Evolutionary conservation across 2,329 filamentous ascomycete genomes (phyloP), one percentile per base, ranked within the genome.

Genomic region (Leptographium galeiforme): DNA sequence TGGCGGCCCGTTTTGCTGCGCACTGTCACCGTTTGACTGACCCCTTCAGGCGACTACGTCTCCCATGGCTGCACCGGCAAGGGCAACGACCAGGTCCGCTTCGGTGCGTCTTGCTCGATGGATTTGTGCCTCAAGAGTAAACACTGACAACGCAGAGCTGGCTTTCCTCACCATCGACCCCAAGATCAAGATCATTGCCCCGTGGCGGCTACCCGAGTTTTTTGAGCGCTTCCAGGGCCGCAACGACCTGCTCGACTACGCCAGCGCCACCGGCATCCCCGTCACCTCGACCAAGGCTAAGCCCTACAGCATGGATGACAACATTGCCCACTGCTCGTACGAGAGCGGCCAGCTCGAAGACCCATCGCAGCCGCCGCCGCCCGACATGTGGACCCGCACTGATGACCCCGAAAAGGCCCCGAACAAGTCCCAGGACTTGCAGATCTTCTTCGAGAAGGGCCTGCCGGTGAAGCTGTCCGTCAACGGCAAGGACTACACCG

Each of bases 341-440:
- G 88, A 94, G 73, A 57, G 55, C 51, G 59, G 59, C 41, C 83
- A 83, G 58, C 75, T 88, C 55, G 84, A 87, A 69, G 79, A 81
- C 59, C 76, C 76, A 45, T 69, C 77, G 64, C 72, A 76, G 61
- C 81, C 82, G 55, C 79, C 86, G 40, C 85, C 86, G 53, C 74
- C 78, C 61, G 85, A 90, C 66, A 86, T 91, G 81, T 91, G 87
- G 87, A 90, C 81, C 63, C 73, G 84, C 63, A 85, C 82, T 55
- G 70, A 77, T 55, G 82, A 85, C 63, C 85, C 85, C 43, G 69
- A 78, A 57, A 78, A 81, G 57, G 86, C 85, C 2, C 85, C 87
- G 56, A 77, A 89, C 64, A 72, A 77, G 63, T 83, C 85, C 40
- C 76, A 81, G 64, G 79, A 89, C 66, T 82, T 89, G 71, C 83